phyloP scores from a whole-genome alignment of 108 stramenopile species.

The Epithemia pelagica region DNA sequence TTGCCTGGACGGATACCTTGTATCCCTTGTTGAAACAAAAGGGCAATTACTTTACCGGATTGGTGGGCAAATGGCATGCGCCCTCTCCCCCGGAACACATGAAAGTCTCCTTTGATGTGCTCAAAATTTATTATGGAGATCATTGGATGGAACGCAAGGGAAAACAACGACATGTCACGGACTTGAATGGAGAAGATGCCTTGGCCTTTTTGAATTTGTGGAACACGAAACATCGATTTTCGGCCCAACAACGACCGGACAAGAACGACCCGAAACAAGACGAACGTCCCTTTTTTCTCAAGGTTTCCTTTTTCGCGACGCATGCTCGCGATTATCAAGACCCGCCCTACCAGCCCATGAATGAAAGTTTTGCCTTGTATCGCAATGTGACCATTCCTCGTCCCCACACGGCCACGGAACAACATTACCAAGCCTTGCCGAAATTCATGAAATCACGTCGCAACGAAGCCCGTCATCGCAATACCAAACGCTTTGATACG shows the following conservation, averaged over 20 bases:
- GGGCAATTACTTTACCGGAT: constrained; percentile 56
- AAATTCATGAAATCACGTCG: constrained; percentile 19
- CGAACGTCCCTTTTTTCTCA: constrained; percentile 49
- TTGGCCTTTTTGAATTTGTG: constrained; percentile 37
- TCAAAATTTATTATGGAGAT: constrained; percentile 29
- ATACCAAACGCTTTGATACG: constrained; percentile 51
- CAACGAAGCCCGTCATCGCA: constrained; percentile 68
- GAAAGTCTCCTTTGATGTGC: constrained; percentile 20
- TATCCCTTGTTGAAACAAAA: constrained; percentile 51
- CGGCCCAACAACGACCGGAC: constrained; percentile 10
- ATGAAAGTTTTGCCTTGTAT: constrained; percentile 41
- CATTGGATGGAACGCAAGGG: constrained; percentile 24
- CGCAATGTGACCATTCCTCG: constrained; percentile 47
- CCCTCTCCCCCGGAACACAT: constrained; percentile 9
- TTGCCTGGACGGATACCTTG: constrained; percentile 58
- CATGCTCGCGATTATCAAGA: constrained; percentile 52
- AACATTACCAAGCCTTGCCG: constrained; percentile 28
- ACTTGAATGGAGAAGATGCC: constrained; percentile 58
- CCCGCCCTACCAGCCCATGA: constrained; percentile 47
- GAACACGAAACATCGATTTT: background rate
- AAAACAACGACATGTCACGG: constrained; percentile 36
- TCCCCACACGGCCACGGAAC: constrained; percentile 33
- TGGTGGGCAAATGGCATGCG: constrained; percentile 68
- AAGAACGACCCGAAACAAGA: constrained; percentile 6
- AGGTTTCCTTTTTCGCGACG: constrained; percentile 77